Evolutionary conservation across 2,329 filamentous ascomycete genomes (phyloP).

Genomic region (Diaporthe vexans): DNA sequence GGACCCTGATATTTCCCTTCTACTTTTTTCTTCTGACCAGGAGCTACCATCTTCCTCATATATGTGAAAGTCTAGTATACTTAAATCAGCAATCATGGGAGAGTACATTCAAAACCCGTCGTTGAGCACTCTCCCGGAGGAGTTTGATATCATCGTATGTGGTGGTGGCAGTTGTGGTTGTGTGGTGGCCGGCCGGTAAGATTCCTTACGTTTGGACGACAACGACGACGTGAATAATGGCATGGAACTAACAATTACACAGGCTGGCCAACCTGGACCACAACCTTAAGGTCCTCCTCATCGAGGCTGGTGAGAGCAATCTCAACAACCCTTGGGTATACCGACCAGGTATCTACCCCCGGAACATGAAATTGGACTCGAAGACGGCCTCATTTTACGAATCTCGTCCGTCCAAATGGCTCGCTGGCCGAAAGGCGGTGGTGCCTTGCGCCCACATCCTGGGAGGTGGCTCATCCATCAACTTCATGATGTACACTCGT

Average conservation of each 20-base stretch:
- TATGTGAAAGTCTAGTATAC: background rate
- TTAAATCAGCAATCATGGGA: slow-evolving; percentile 35
- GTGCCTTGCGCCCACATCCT: slow-evolving; percentile 82
- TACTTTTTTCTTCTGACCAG: background rate
- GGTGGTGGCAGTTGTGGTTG: slow-evolving; percentile 79
- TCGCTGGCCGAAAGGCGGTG: slow-evolving; percentile 78
- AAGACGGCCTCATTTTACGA: slow-evolving; percentile 88
- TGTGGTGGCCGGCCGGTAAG: slow-evolving; percentile 69
- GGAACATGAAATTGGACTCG: slow-evolving; percentile 83
- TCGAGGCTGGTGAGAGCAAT: slow-evolving; percentile 80
- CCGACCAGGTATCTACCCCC: slow-evolving; percentile 82
- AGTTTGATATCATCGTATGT: slow-evolving; percentile 85
- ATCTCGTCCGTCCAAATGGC: slow-evolving; percentile 79
- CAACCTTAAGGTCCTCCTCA: slow-evolving; percentile 77
- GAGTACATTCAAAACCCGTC: slow-evolving; percentile 37
- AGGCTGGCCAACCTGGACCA: slow-evolving; percentile 82
- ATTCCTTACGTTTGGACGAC: slow-evolving; percentile 30
- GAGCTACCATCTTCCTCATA: background rate
- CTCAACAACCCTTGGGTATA: slow-evolving; percentile 85
- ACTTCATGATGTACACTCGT: slow-evolving; percentile 85
- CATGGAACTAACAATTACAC: slow-evolving; percentile 51
- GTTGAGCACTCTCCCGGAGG: slow-evolving; percentile 70
- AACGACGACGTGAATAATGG: background rate
- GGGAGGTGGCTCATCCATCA: slow-evolving; percentile 81
- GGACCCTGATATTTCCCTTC: background rate